These are phyloP conservation scores for Ophiostoma fasciatum DNA, from an alignment of 2,329 filamentous ascomycete species.

Conservation along the genomic window DNA sequence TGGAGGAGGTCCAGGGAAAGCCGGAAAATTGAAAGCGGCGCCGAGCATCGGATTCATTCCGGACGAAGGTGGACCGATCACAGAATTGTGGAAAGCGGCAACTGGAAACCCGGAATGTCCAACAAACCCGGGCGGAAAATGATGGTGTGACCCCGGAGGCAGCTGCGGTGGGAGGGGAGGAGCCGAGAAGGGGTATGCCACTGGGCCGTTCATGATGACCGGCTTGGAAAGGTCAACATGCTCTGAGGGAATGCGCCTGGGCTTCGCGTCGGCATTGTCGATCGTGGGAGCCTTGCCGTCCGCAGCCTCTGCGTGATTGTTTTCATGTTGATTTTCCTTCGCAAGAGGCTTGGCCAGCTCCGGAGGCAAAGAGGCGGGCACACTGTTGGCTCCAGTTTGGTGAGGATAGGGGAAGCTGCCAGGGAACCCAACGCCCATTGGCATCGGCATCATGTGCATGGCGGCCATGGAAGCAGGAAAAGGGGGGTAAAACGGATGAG, in stretches of 20 bases:
- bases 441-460: conserved; percentile 25
- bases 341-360: conserved; percentile 11
- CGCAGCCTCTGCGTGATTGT: conserved; percentile 9
- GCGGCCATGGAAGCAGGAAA: conserved; percentile 15
- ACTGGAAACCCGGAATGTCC: conserved; percentile 12
- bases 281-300: conserved; percentile 1
- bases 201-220: conserved; percentile 24
- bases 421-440: conserved; percentile 19
- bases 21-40: conserved; percentile 2
- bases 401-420: conserved; percentile 11
- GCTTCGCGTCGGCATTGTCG: conserved; percentile 18
- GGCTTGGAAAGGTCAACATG: conserved; percentile 31
- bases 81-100: conserved; percentile 11
- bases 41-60: conserved; percentile 12
- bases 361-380: conserved; percentile 1
- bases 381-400: not conserved
- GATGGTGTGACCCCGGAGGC: conserved; percentile 4
- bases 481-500: conserved; percentile 10
- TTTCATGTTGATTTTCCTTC: conserved; percentile 13
- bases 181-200: conserved; percentile 19
- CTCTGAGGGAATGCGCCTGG: conserved; percentile 25
- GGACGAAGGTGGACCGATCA: conserved; percentile 14
- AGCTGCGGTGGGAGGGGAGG: conserved; percentile 7
- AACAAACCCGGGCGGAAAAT: conserved; percentile 10
- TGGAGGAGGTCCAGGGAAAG: conserved; percentile 1